A percentile compares a stretch with the other conserved stretches of the same genome.
These are phyloP conservation scores for Cryptosporidium meleagridis DNA, from an alignment of 169 alveolate species.

Conservation along the genomic window DNA sequence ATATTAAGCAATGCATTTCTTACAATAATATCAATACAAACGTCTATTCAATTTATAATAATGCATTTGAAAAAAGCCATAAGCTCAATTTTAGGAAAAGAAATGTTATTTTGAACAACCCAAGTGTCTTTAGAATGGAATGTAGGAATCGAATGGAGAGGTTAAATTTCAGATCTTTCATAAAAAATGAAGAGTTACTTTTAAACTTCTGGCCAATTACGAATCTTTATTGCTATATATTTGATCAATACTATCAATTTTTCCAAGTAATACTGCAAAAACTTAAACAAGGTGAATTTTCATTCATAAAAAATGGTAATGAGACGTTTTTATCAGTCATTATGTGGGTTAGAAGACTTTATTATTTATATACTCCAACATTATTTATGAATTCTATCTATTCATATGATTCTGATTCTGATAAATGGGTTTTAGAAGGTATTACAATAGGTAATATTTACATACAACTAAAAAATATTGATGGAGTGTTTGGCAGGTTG, in stretches of 20 bases:
- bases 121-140: slow-evolving; percentile 47
- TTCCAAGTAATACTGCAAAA: slow-evolving; percentile 28
- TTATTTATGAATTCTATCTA: slow-evolving; percentile 58
- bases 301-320: slow-evolving; percentile 47
- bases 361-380: slow-evolving; percentile 57
- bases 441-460: slow-evolving; percentile 61
- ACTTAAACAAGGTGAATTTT: slow-evolving; percentile 22
- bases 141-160: slow-evolving; percentile 45
- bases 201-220: slow-evolving; percentile 66
- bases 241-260: slow-evolving; percentile 28
- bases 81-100: background rate
- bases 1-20: slow-evolving; percentile 47
- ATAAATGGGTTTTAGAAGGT: slow-evolving; percentile 65
- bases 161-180: background rate
- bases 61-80: background rate
- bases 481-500: slow-evolving; percentile 50
- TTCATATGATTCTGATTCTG: slow-evolving; percentile 28
- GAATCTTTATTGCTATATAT: slow-evolving; percentile 63
- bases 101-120: slow-evolving; percentile 47
- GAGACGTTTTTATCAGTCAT: slow-evolving; percentile 68
- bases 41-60: slow-evolving; percentile 13
- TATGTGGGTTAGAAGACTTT: slow-evolving; percentile 69
- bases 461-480: slow-evolving; percentile 32
- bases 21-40: slow-evolving; percentile 29
- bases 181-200: slow-evolving; percentile 25